phyloP scores from a whole-genome alignment of 1,284 basidiomycete species.

The Lentinula novae-zelandiae region DNA sequence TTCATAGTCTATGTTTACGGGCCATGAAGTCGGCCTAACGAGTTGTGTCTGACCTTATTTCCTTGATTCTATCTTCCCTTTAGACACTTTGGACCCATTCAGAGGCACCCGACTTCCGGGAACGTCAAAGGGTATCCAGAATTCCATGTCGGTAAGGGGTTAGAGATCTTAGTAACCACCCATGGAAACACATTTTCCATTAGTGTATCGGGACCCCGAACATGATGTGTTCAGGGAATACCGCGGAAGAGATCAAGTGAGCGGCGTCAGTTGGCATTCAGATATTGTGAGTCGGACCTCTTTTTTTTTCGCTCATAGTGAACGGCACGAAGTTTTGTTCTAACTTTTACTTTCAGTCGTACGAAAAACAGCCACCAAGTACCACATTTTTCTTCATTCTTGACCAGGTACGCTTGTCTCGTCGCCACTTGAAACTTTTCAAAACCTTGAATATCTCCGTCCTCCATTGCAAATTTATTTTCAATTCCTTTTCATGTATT shows the following conservation, averaged over 20 bases:
- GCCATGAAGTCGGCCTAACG: neutral
- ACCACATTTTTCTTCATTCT: slow-evolving; percentile 61
- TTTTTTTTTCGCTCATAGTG: neutral
- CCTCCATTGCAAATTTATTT: neutral
- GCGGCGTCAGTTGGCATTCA: slow-evolving; percentile 37
- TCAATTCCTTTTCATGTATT: neutral
- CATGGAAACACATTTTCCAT: neutral
- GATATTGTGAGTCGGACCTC: slow-evolving; percentile 31
- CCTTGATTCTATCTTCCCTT: neutral
- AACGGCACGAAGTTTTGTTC: neutral
- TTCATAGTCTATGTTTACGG: neutral
- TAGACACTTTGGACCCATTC: slow-evolving; percentile 55
- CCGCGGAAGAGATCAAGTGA: slow-evolving; percentile 25
- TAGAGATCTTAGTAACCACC: neutral
- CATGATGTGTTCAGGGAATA: slow-evolving; percentile 30
- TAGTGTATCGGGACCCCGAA: slow-evolving; percentile 39
- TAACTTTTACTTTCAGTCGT: slow-evolving; percentile 29
- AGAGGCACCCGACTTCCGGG: slow-evolving; percentile 52
- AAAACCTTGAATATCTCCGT: neutral
- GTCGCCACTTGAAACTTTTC: too few relatives aligned
- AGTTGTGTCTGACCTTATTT: neutral
- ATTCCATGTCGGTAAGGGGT: slow-evolving; percentile 41
- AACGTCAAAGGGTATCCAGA: slow-evolving; percentile 48
- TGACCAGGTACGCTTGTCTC: slow-evolving; percentile 26
- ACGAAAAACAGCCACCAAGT: slow-evolving; percentile 60